Percentiles rank a stretch among this genome's conserved stretches.
phyloP scores from a whole-genome alignment of 441 rosid species.

The Corymbia citriodora region DNA sequence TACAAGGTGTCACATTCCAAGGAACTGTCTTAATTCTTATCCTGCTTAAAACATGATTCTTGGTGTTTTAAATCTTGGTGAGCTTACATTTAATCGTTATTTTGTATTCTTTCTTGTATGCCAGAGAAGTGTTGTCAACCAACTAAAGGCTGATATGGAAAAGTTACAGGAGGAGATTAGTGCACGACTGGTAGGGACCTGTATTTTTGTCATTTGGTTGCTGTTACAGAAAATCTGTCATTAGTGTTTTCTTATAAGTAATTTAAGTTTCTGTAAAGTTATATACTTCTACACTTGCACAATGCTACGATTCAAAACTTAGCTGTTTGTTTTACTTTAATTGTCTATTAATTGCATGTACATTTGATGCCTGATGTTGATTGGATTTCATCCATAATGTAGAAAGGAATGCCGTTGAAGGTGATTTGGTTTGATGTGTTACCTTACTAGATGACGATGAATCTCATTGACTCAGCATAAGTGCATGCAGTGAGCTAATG shows the following conservation, averaged over 20 bases:
- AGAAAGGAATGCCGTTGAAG: background rate
- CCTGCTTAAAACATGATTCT: background rate
- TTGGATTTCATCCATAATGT: background rate
- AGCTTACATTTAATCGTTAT: background rate
- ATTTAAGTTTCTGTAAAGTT: background rate
- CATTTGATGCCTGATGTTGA: background rate
- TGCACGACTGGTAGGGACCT: constrained; percentile 65
- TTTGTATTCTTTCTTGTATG: constrained; percentile 2
- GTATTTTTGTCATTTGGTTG: background rate
- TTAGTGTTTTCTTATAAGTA: background rate
- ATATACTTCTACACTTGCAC: background rate
- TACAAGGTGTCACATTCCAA: background rate
- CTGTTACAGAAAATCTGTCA: background rate
- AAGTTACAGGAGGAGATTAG: constrained; percentile 76
- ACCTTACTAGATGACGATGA: background rate
- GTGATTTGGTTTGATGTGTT: background rate
- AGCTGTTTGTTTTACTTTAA: background rate
- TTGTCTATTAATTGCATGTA: background rate
- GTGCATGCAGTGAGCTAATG: background rate
- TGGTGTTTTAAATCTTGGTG: background rate
- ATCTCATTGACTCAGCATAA: background rate
- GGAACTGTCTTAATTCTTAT: background rate
- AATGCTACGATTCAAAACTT: background rate
- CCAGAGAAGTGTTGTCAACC: constrained; percentile 89
- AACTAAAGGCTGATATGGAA: constrained; percentile 87